These are phyloP conservation scores for Solanum aculeatissimum DNA, from an alignment of 305 asterid genomes.

Conservation along the genomic window DNA sequence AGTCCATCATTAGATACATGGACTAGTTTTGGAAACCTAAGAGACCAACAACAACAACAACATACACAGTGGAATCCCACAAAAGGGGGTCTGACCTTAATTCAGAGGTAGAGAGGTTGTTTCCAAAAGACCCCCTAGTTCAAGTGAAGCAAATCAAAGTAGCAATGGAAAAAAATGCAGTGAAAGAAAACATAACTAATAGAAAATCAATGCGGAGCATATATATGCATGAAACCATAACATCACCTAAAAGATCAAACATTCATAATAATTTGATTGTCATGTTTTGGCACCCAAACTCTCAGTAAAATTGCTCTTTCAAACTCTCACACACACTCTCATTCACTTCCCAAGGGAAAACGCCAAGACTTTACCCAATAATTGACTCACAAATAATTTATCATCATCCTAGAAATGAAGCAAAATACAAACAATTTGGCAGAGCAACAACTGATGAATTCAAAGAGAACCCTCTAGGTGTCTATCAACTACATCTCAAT, in stretches of 20 bases:
- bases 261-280: background rate
- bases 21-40: background rate
- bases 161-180: background rate
- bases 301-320: background rate
- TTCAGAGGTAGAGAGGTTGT: background rate
- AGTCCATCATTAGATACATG: background rate
- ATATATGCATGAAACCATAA: background rate
- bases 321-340: background rate
- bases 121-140: background rate
- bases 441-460: background rate
- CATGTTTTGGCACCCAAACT: background rate
- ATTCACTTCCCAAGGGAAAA: background rate
- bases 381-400: background rate
- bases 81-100: background rate
- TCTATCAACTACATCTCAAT: background rate
- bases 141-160: background rate
- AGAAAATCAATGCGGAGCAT: background rate
- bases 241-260: background rate
- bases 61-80: background rate
- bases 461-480: background rate
- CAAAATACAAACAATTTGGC: background rate
- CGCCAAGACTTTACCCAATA: background rate
- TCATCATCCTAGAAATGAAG: background rate
- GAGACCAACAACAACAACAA: background rate
- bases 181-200: background rate